Base-by-base conservation (phyloP, 352 stramenopile genomes). In the Thraustochytrium sp. region DNA sequence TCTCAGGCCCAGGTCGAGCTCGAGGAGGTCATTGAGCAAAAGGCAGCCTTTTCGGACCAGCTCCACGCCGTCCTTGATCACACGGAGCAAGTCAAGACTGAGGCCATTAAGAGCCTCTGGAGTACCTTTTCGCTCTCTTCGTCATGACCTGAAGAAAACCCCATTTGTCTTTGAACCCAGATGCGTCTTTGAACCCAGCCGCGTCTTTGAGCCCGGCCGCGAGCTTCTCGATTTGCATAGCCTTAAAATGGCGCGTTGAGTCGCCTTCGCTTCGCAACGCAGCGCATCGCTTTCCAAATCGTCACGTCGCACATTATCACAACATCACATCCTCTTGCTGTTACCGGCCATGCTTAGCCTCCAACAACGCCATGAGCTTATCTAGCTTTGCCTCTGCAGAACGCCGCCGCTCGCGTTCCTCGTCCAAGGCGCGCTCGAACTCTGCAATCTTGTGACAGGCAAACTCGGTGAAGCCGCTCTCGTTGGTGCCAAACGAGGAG, bases 1-100 rank as follows among this genome's bases (percentile, higher is more conserved):
- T 80, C 68, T 23, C 68, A 80, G 36, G 68, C 68, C 8, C 68
- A 80, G 40, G 68, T 80, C 37, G 68, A 80, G 34, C 31, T 80
- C 8, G 68, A 80, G 29, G 68, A 80, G 36, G 53, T 80, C n/a
- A 26, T 65, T 13, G 68, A 80, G 31, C 31, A 80, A 64, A 80
- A 80, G 36, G 8, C 8, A 21, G 68, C 68, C 34, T 80, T 80
- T 51, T 54, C 31, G 5, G 42, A 80, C 18, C 68, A 80, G 44
- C 68, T 80, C 3, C 53, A 51, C 3, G 68, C 31, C 29, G 68
- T 80, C 4, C 29, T 80, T 3, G 68, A 80, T 11, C 42, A 68
- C 46, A 80, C 31, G 3, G 68, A 80, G 38, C 38, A 68, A 34
- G 23, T 42, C 46, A 80, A 80, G 53, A 48, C 68, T 3, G 5